A percentile compares a stretch with the other conserved stretches of the same genome.
phyloP scores from a whole-genome alignment of 306 rosid genomes.

The Arachis stenosperma region DNA sequence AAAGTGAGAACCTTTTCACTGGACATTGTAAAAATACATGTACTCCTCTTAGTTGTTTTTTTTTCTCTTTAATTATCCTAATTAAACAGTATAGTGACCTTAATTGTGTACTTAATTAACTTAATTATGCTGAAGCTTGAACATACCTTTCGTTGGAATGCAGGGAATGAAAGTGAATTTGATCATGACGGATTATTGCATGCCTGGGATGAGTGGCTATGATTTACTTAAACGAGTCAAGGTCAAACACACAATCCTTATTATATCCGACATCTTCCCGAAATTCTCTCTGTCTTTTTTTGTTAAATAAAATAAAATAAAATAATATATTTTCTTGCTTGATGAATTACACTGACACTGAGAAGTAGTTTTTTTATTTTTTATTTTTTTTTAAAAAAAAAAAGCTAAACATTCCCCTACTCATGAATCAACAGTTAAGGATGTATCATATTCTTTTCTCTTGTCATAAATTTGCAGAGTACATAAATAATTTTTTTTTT shows the following conservation, averaged over 20 bases:
- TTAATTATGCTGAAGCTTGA: no score
- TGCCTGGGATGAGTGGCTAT: constrained; percentile 99
- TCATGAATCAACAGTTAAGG: constrained; percentile 25
- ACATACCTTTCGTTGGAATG: constrained; percentile 13
- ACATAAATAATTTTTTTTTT: constrained; percentile 2
- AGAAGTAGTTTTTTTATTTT: no score
- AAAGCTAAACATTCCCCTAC: constrained; percentile 40
- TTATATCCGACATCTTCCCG: constrained; percentile 45
- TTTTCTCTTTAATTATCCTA: neutral
- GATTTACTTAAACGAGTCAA: constrained; percentile 91
- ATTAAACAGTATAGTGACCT: constrained; percentile 4
- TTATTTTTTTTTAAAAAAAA: no score
- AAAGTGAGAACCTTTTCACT: constrained; percentile 2
- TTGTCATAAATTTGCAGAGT: constrained; percentile 2
- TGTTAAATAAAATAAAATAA: neutral
- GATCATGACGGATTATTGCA: constrained; percentile 99
- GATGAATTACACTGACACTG: neutral
- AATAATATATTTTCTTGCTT: neutral
- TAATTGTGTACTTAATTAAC: no score
- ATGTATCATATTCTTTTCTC: constrained; percentile 2
- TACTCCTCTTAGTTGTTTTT: neutral
- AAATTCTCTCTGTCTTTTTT: constrained; percentile 44
- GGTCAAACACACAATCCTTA: constrained; percentile 53
- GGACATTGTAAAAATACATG: neutral
- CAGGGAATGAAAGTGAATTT: constrained; percentile 90